Percentiles rank a stretch among this genome's conserved stretches.
These are phyloP conservation scores for Murraya koenigii DNA, from an alignment of 345 rosid species.

Conservation along the genomic window DNA sequence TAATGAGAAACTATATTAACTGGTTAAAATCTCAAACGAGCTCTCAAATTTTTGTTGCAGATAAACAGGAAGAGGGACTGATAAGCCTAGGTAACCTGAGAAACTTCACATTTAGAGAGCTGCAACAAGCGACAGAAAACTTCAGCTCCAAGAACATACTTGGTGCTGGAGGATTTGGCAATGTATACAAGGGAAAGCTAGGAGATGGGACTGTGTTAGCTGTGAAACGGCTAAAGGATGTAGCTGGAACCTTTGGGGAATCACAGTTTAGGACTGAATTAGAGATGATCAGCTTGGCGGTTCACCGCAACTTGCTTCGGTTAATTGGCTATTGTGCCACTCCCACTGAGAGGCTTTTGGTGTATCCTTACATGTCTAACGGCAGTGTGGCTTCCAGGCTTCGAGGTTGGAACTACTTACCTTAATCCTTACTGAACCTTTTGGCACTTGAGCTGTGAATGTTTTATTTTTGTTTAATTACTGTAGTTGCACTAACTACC, in stretches of 20 bases:
- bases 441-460: not conserved
- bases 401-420: slow-evolving; percentile 52
- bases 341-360: slow-evolving; percentile 74
- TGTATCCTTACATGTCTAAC: slow-evolving; percentile 91
- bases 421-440: slow-evolving; percentile 5
- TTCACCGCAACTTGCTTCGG: slow-evolving; percentile 79
- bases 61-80: slow-evolving; percentile 68
- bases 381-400: slow-evolving; percentile 97
- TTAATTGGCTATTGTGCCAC: slow-evolving; percentile 82
- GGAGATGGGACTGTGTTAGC: slow-evolving; percentile 73
- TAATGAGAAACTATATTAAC: not conserved
- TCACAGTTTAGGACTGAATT: slow-evolving; percentile 89
- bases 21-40: not conserved
- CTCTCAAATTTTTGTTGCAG: slow-evolving; percentile 31
- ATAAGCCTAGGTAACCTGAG: slow-evolving; percentile 74
- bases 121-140: slow-evolving; percentile 73
- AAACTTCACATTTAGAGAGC: slow-evolving; percentile 81
- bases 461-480: not conserved
- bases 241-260: slow-evolving; percentile 70
- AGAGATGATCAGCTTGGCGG: slow-evolving; percentile 96
- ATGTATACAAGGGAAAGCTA: slow-evolving; percentile 89
- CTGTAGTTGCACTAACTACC: slow-evolving; percentile 2
- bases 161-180: slow-evolving; percentile 92
- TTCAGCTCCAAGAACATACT: slow-evolving; percentile 81
- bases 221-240: slow-evolving; percentile 79